Base-by-base conservation (phyloP, 2,329 filamentous ascomycete species). In the Elsinoe batatas region DNA sequence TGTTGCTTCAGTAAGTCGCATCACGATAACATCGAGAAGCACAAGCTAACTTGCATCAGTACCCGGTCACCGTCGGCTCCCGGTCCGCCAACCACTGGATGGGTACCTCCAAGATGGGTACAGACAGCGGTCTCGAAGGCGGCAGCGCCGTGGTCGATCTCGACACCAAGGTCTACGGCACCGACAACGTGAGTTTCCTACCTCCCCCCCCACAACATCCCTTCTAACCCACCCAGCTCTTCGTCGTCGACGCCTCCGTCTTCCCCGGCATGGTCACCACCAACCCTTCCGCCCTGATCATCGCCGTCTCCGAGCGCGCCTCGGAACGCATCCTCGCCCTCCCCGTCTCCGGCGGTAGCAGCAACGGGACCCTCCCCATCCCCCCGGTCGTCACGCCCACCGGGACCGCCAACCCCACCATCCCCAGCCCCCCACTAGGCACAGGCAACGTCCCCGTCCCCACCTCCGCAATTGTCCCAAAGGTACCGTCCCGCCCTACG, bases 181-280 rank as follows among this genome's bases (percentile, higher is more conserved):
- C 79, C 0, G 80, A 85, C 62, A 85, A 86, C 68, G 47, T 51
- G 22, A 8, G 47, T n/a, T n/a, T n/a, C 20, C 32, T 17, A 11
- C 15, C 33, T n/a, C 15, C 22, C n/a, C 33, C 17, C 15, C n/a
- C 17, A 3, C 15, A n/a, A 11, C 32, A 30, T 22, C 18, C 47
- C 32, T 8, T 20, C 47, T 51, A 26, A 51, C 47, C 32, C 47
- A 22, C 47, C 33, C 33, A 51, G 47, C 71, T 85, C 43, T 85
- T 82, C 63, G 79, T 86, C 12, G 80, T 87, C 3, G 83, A 87
- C 62, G 83, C 79, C 0, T 79, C 78, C 58, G 82, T 87, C 63
- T 84, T 86, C 71, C 83, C 84, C 0, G 84, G 84, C 59, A 79
- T 86, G 61, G 76, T 82, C 2, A 82, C 82, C 0, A 81, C 82